phyloP scores from a whole-genome alignment of 2,329 filamentous ascomycete genomes.

The Neofusicoccum kwambonambiense region DNA sequence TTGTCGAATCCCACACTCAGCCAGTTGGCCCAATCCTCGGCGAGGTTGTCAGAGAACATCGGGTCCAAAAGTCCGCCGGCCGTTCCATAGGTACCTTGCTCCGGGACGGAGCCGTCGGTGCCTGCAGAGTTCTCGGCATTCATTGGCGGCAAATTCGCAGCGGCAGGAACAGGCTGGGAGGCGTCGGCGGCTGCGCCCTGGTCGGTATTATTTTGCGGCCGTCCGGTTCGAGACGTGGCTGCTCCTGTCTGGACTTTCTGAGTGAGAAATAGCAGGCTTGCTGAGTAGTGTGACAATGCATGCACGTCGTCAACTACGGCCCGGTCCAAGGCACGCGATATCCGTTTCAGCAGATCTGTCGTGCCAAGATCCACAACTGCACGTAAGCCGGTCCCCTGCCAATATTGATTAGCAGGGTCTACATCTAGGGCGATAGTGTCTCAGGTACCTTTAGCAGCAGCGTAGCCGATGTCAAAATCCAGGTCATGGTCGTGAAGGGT shows the following conservation, averaged over 20 bases:
- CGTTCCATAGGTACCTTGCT: not conserved
- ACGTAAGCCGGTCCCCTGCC: not conserved
- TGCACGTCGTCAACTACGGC: not conserved
- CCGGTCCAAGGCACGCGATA: not conserved
- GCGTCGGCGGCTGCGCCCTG: not conserved
- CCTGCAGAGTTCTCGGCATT: not conserved
- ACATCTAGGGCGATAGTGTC: not conserved
- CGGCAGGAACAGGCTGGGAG: not conserved
- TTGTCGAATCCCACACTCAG: not conserved
- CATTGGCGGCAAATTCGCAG: constrained; percentile 3
- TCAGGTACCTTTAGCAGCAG: not conserved
- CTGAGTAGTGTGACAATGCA: not conserved
- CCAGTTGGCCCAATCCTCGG: constrained; percentile 1
- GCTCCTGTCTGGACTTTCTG: not conserved
- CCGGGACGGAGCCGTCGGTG: not conserved
- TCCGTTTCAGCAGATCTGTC: not conserved
- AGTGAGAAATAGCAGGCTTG: not conserved
- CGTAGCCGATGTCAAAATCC: not conserved
- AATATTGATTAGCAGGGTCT: not conserved
- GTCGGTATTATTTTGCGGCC: not conserved
- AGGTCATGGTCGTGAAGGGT: constrained; percentile 1
- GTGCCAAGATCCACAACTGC: not conserved
- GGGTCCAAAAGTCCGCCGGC: not conserved
- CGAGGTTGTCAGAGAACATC: not conserved
- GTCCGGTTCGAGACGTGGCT: not conserved